Base-by-base conservation (phyloP, 2,329 filamentous ascomycete species). In the Phialocephala subalpina region DNA sequence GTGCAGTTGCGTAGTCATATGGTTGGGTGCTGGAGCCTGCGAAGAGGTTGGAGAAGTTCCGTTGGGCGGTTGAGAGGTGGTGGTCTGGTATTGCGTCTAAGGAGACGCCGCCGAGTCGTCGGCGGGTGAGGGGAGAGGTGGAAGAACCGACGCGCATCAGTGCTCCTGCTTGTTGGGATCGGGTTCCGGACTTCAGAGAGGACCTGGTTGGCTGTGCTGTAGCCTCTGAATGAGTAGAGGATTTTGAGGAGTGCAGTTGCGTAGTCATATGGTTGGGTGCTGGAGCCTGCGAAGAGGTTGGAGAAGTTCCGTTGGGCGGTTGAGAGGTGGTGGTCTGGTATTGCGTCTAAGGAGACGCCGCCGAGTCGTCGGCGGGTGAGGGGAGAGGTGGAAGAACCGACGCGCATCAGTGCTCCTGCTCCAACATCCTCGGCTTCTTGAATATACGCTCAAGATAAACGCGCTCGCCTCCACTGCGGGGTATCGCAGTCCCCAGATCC, bases 361-460 rank as follows among this genome's bases (percentile, higher is more conserved):
- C 53, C 58, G 29, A 73, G 55, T 4, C 67, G 66, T 5, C 73
- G 68, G 12, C 65, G 67, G 33, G 64, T 69, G 27, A 53, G 59
- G 2, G 64, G 56, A 5, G 67, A 68, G 27, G 63, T 67, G 1
- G 66, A 59, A 14, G 69, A 70, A 12, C 72, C 78, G 40, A 79
- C 76, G 53, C 73, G 78, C 75, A 76, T 70, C 1, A 77, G 61
- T 1, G 75, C 73, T 1, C 77, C 80, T 2, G 78, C 80, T 16
- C 83, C 6, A 85, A 77, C 76, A 83, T 86, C 63, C 78, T 80
- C 33, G 85, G 85, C 22, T 78, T 80, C 56, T 76, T 78, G 72
- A 82, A 86, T 40, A 85, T 82, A 42, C 83, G 82, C 75, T 86
- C 83, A 49, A 86, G 80, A 71, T 86, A 86, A 45, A 84, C 81